phyloP scores from a whole-genome alignment of 352 stramenopile species.

The Globisporangium emineosum region DNA sequence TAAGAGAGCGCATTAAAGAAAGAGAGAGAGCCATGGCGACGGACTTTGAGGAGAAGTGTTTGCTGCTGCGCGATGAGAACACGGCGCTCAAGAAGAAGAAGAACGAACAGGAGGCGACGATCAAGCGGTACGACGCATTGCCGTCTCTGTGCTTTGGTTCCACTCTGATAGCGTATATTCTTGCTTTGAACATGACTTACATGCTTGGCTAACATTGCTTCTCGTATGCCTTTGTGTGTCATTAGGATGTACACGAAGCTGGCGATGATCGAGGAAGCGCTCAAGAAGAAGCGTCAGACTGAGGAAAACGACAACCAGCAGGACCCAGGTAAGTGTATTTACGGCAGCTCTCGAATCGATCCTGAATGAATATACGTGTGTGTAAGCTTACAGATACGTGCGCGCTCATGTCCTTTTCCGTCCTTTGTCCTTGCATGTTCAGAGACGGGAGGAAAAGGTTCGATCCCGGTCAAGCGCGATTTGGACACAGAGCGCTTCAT shows the following conservation, averaged over 20 bases:
- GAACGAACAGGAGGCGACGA: conserved; percentile 89
- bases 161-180: too few species aligned
- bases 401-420: neutral
- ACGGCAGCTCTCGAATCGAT: too few species aligned
- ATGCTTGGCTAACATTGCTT: neutral
- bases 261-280: conserved; percentile 82
- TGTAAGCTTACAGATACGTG: neutral
- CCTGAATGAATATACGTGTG: neutral
- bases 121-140: conserved; percentile 58
- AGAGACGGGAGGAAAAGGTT: conserved; percentile 30
- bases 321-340: conserved; percentile 28
- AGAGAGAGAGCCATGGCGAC: conserved; percentile 35
- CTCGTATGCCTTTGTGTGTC: neutral
- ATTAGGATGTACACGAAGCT: conserved; percentile 87
- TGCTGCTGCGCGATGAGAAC: conserved; percentile 83
- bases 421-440: neutral
- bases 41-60: conserved; percentile 84
- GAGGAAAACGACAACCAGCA: conserved; percentile 62
- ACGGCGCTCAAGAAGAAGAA: conserved; percentile 87
- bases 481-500: conserved; percentile 83
- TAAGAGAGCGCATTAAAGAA: neutral
- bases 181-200: neutral
- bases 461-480: conserved; percentile 44
- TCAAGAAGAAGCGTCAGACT: conserved; percentile 67
- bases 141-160: too few species aligned